Base-by-base conservation (phyloP, 495 filamentous ascomycete species). In the Aspergillus homomorphus region DNA sequence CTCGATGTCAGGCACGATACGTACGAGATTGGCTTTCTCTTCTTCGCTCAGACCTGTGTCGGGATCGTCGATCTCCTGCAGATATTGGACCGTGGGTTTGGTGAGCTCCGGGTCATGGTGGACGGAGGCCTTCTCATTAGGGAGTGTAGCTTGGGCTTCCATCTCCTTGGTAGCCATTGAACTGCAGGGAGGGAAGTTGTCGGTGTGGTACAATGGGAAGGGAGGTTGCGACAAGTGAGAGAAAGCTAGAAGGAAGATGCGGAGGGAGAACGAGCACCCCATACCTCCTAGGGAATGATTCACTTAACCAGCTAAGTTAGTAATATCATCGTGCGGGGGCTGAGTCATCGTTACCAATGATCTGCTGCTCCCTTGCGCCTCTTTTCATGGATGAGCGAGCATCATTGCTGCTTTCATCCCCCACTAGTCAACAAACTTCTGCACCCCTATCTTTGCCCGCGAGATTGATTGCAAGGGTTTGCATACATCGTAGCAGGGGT, bases 31-130 rank as follows among this genome's bases (percentile, higher is more conserved):
- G 6, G 80, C 84, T 63, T 77, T 84, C 65, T 92, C 89, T 41
- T 82, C 87, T 0, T 80, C 80, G 49, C 77, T 88, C 50, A 90
- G 68, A 24, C 86, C 84, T 22, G 82, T 84, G 65, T 92, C 89
- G 0, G 87, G 89, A 61, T 90, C 87, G 45, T 76, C 73, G 30
- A 77, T 38, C 12, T 7, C 33, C 7, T 38, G 33, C 33, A 38
- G 33, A 12, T 38, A 12, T 12, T 38, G 7, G 10, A 12, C 6
- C 7, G 33, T 38, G 33, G 33, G 33, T 14, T 38, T 38, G 33
- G 33, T 10, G 33, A 38, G 4, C 12, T 38, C 33, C 6, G 33
- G 4, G 33, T 38, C 33, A 12, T 38, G 33, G 6, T 10, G 10
- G 7, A 5, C 33, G 33, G 5, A 12, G 33, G 33, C 4, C 15